Evolutionary conservation across 1,139 yeast species (phyloP).

Genomic region (Groenewaldozyma sp.): DNA sequence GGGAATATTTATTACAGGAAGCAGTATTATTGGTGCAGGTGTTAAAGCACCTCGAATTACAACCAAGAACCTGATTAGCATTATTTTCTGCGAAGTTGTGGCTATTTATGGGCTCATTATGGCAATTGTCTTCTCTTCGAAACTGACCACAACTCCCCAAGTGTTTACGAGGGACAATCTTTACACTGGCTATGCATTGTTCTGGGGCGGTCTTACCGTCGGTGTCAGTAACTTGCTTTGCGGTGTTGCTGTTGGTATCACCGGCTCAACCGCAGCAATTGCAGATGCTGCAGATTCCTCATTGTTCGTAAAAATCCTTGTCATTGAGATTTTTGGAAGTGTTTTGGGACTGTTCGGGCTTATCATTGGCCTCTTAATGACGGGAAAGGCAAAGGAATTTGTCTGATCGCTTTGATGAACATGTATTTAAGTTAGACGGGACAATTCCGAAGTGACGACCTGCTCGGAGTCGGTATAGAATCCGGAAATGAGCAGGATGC

Average conservation of each 20-base stretch:
- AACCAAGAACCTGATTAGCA: conserved; percentile 90
- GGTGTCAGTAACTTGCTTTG: conserved; percentile 90
- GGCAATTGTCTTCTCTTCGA: conserved; percentile 95
- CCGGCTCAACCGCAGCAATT: conserved; percentile 97
- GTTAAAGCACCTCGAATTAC: conserved; percentile 96
- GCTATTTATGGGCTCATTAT: conserved; percentile 97
- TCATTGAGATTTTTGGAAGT: conserved; percentile 94
- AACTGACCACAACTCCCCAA: conserved; percentile 63
- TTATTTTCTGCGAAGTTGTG: conserved; percentile 98
- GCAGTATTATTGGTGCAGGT: conserved; percentile 95
- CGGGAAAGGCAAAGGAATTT: conserved; percentile 87
- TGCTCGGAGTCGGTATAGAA: too few species aligned
- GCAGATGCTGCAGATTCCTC: conserved; percentile 97
- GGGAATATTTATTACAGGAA: conserved; percentile 97
- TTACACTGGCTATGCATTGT: conserved; percentile 83
- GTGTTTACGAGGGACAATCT: conserved; percentile 74
- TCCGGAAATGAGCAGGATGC: too few species aligned
- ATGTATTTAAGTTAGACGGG: too few species aligned
- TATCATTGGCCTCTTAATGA: conserved; percentile 94
- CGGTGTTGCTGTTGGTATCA: conserved; percentile 95
- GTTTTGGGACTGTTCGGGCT: conserved; percentile 83
- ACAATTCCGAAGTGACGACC: too few species aligned
- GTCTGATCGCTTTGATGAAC: conserved; percentile 14
- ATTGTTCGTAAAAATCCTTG: conserved; percentile 89
- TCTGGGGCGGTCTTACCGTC: conserved; percentile 98